These are phyloP conservation scores for Phytophthora idaei DNA, from an alignment of 352 stramenopile species.

Conservation along the genomic window DNA sequence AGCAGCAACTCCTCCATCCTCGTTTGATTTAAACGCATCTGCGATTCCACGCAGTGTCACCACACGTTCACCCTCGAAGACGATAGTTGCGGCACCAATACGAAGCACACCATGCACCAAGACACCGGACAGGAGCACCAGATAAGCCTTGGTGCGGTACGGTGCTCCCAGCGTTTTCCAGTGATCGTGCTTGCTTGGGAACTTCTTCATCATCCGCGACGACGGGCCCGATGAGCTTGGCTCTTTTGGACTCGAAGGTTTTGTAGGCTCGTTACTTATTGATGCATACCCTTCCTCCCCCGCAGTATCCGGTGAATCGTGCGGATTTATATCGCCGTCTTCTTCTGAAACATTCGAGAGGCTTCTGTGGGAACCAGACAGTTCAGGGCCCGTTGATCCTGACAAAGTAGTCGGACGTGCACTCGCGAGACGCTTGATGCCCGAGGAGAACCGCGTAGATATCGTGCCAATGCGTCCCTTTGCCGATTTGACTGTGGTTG, in stretches of 20 bases:
- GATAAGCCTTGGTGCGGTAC: slow-evolving; percentile 82
- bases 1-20: slow-evolving; percentile 39
- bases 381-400: slow-evolving; percentile 27
- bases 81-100: slow-evolving; percentile 72
- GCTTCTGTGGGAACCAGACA: slow-evolving; percentile 18
- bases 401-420: slow-evolving; percentile 30
- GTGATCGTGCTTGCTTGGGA: slow-evolving; percentile 59
- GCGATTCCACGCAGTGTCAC: slow-evolving; percentile 67
- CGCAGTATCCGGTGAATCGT: slow-evolving; percentile 25
- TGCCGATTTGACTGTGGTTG: slow-evolving; percentile 62
- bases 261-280: slow-evolving; percentile 20
- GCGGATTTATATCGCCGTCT: slow-evolving; percentile 12
- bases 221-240: slow-evolving; percentile 19
- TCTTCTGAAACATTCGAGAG: slow-evolving; percentile 43
- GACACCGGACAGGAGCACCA: slow-evolving; percentile 73
- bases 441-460: slow-evolving; percentile 73
- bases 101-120: slow-evolving; percentile 78
- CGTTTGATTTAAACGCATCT: slow-evolving; percentile 49
- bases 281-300: slow-evolving; percentile 21
- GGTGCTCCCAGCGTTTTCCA: slow-evolving; percentile 67
- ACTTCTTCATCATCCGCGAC: slow-evolving; percentile 40
- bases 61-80: slow-evolving; percentile 83
- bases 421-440: slow-evolving; percentile 61
- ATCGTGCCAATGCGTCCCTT: slow-evolving; percentile 75
- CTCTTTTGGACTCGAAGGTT: slow-evolving; percentile 29